Percentiles rank a stretch among this genome's conserved stretches.
Conservation (phyloP, 106 monocot species). For the Platanthera zijinensis region DNA sequence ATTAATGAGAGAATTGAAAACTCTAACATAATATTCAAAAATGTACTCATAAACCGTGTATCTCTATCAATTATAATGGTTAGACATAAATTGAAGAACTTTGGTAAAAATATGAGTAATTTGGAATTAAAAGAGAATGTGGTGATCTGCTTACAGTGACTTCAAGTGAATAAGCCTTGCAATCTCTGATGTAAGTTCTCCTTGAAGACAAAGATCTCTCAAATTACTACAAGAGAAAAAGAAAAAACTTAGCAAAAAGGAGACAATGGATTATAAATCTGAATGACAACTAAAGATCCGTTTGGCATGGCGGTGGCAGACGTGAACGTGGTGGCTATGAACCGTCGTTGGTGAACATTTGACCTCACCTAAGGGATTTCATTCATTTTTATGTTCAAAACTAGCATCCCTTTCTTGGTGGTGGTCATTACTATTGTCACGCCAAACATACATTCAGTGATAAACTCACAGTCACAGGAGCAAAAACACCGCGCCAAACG, state of each 20-base stretch:
- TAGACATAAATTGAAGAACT: neutral
- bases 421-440: too few relatives aligned
- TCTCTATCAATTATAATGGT: neutral
- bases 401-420: too few relatives aligned
- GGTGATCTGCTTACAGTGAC: slow-evolving; percentile 26
- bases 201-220: slow-evolving; percentile 46
- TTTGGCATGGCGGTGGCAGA: too few relatives aligned
- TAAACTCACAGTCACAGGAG: too few relatives aligned
- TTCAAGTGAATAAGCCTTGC: slow-evolving; percentile 31
- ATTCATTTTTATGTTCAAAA: too few relatives aligned
- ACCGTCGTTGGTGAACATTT: too few relatives aligned
- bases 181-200: slow-evolving; percentile 30
- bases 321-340: too few relatives aligned
- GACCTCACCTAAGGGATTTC: too few relatives aligned
- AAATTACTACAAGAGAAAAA: slow-evolving; percentile 38
- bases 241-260: neutral
- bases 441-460: too few relatives aligned
- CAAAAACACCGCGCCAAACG: too few relatives aligned
- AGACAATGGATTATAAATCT: neutral
- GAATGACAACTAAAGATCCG: neutral
- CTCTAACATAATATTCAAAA: neutral
- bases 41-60: neutral
- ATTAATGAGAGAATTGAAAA: neutral
- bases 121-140: neutral
- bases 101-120: neutral